Evolutionary conservation across 192 early-diverging fungal genomes (phyloP).

Genomic region (Piromyces finnis): DNA sequence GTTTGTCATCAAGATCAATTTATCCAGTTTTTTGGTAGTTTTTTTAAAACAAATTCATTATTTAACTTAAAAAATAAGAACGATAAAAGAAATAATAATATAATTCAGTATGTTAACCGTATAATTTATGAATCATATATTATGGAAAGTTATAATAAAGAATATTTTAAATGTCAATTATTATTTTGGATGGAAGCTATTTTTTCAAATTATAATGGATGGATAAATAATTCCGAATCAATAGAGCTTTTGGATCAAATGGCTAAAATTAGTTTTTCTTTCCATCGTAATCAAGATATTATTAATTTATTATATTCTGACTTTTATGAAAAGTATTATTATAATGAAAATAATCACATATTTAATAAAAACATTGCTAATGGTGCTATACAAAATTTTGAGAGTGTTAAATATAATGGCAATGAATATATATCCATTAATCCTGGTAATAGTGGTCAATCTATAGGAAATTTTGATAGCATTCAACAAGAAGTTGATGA

Average conservation of each 20-base stretch:
- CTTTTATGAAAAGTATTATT: not conserved
- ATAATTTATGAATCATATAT: not conserved
- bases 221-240: not conserved
- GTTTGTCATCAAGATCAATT: not conserved
- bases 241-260: not conserved
- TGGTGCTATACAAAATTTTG: not conserved
- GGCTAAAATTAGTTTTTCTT: not conserved
- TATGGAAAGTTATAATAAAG: not conserved
- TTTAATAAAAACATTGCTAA: not conserved
- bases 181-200: not conserved
- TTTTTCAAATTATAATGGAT: not conserved
- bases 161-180: not conserved
- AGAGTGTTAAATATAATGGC: not conserved
- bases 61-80: not conserved
- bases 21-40: not conserved
- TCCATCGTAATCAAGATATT: not conserved
- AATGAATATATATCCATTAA: not conserved
- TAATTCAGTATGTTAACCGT: not conserved
- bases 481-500: not conserved
- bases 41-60: not conserved
- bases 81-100: not conserved
- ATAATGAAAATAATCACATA: not conserved
- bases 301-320: not conserved
- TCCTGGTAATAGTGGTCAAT: not conserved
- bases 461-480: not conserved